phyloP scores from a whole-genome alignment of 495 filamentous ascomycete genomes.

The Trichoderma asperelloides region DNA sequence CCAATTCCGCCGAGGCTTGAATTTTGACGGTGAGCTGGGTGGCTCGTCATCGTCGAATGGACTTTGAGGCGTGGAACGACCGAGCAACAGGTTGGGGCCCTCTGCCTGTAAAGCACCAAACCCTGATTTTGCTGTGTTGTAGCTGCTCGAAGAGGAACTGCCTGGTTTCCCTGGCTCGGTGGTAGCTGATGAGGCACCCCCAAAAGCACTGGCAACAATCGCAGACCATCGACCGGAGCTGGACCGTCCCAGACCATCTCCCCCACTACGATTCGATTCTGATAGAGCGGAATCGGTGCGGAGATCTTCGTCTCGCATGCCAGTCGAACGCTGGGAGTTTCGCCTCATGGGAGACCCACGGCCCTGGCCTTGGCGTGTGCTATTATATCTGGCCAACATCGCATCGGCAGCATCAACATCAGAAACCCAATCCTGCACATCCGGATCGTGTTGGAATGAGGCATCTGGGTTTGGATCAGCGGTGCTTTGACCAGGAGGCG shows the following conservation, averaged over 20 bases:
- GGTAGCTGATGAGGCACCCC: background rate
- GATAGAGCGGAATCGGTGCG: slow-evolving; percentile 32
- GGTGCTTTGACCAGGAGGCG: slow-evolving; percentile 5
- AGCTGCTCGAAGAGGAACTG: slow-evolving; percentile 27
- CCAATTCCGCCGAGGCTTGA: slow-evolving; percentile 34
- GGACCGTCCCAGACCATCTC: slow-evolving; percentile 24
- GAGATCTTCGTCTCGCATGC: slow-evolving; percentile 17
- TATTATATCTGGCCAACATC: slow-evolving; percentile 24
- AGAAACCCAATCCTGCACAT: slow-evolving; percentile 52
- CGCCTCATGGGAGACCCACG: slow-evolving; percentile 15
- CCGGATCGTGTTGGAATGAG: slow-evolving; percentile 29
- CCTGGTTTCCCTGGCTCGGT: slow-evolving; percentile 13
- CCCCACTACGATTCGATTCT: slow-evolving; percentile 24
- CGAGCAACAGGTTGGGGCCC: slow-evolving; percentile 51
- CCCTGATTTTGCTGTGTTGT: slow-evolving; percentile 54
- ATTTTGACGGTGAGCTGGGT: slow-evolving; percentile 40
- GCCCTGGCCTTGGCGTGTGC: slow-evolving; percentile 6
- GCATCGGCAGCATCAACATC: slow-evolving; percentile 50
- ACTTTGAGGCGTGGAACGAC: slow-evolving; percentile 7
- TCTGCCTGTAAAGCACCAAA: slow-evolving; percentile 57
- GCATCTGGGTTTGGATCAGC: slow-evolving; percentile 24
- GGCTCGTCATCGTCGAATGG: slow-evolving; percentile 14
- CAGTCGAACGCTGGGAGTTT: slow-evolving; percentile 11
- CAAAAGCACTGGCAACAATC: background rate
- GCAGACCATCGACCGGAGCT: slow-evolving; percentile 19